These are phyloP conservation scores for Salix purpurea DNA, from an alignment of 345 rosid genomes.

Conservation along the genomic window DNA sequence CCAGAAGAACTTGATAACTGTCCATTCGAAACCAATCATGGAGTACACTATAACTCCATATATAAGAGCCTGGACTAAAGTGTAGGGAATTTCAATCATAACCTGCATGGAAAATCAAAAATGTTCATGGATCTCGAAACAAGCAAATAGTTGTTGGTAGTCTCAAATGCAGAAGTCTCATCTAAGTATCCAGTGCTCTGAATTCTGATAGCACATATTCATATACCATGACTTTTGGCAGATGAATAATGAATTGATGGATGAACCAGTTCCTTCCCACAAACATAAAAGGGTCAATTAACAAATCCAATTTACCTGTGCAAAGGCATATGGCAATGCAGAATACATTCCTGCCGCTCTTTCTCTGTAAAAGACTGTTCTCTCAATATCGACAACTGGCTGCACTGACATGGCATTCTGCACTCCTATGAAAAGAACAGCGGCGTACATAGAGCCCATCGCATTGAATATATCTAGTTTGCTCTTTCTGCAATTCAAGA, in stretches of 20 bases:
- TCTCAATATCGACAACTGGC: slow-evolving; percentile 60
- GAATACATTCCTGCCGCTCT: slow-evolving; percentile 76
- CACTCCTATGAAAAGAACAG: slow-evolving; percentile 56
- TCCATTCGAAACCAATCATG: slow-evolving; percentile 65
- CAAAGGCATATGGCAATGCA: slow-evolving; percentile 68
- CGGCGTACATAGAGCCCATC: slow-evolving; percentile 63
- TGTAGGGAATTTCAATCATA: slow-evolving; percentile 52
- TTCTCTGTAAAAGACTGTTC: slow-evolving; percentile 69
- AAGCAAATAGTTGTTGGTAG: neutral
- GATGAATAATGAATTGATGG: neutral
- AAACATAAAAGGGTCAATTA: neutral
- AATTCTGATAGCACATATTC: neutral
- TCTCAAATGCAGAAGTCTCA: too few species aligned
- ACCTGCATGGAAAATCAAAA: slow-evolving; percentile 23
- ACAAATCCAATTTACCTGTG: slow-evolving; percentile 37
- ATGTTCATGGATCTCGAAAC: neutral
- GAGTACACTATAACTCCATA: slow-evolving; percentile 54
- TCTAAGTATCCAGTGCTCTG: too few species aligned
- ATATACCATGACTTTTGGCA: neutral
- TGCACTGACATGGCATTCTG: slow-evolving; percentile 49
- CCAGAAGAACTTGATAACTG: slow-evolving; percentile 48
- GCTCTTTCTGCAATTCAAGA: slow-evolving; percentile 26
- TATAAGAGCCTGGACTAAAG: slow-evolving; percentile 36
- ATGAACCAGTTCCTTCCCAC: neutral
- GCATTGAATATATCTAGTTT: slow-evolving; percentile 55